Base-by-base conservation (phyloP, 345 rosid genomes). In the Acer saccharum region DNA sequence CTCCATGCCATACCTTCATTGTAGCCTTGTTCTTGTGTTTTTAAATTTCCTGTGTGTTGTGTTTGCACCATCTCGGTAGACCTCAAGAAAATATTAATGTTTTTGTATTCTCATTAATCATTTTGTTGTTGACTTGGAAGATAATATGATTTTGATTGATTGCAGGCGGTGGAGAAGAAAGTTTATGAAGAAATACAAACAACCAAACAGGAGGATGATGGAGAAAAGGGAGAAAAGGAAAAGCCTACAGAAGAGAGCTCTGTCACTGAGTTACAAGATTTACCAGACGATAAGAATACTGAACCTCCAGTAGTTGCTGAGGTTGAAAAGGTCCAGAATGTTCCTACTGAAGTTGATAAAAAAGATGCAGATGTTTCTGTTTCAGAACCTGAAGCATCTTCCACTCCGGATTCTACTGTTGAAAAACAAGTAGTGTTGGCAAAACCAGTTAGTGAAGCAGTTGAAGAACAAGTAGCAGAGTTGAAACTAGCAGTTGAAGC, bases 151-250 rank as follows among this genome's bases (percentile, higher is more conserved):
- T 77, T 73, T 32, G 61, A 68, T 54, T 66, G 72, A 23, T 60
- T 76, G 70, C 76, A 81, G 84, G 39, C 46, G 3, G 46, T 58
- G 32, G 84, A 72, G 74, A 83, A 83, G 76, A 76, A 77, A 71
- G 80, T 52, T 13, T 44, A 10, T 65, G 79, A 81, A 76, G 81
- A 81, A 72, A 62, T 55, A 69, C 50, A 58, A 77, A 21, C 71
- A 39, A 48, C 23, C 27, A 75, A 54, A 46, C 65, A 72, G 74
- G 81, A 81, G 35, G 79, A 65, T 50, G 62, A 62, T 61, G 75
- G 11, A 57, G 17, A 61, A 43, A 60, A 78, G 7, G 75, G 48
- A 0, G 73, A 61, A 29, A 64, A 52, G 65, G 78, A 71, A 75
- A 68, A 74, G 14, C 65, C 60, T 48, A 68, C 35, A 72, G 72